These are phyloP conservation scores for Serendipita vermifera DNA, from an alignment of 768 basidiomycete species.

Conservation along the genomic window DNA sequence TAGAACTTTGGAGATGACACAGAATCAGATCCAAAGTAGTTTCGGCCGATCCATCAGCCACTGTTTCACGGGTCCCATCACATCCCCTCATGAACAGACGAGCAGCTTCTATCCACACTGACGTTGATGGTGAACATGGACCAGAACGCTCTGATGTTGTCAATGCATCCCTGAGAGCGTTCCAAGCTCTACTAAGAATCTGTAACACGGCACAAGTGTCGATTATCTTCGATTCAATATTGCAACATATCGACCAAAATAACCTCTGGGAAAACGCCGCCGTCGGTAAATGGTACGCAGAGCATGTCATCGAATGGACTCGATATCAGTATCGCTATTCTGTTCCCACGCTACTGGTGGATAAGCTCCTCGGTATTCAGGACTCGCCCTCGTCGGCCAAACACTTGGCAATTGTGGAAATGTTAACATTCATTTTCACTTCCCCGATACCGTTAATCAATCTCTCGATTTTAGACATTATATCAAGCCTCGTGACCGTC, in stretches of 20 bases:
- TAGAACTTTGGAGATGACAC: slow-evolving; percentile 11
- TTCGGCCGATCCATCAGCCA: slow-evolving; percentile 44
- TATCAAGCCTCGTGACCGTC: slow-evolving; percentile 61
- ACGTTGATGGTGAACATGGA: slow-evolving; percentile 77
- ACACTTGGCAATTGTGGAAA: slow-evolving; percentile 51
- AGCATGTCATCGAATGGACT: slow-evolving; percentile 70
- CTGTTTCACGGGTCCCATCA: slow-evolving; percentile 71
- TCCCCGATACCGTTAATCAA: slow-evolving; percentile 78
- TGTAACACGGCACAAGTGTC: slow-evolving; percentile 65
- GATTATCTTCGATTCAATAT: slow-evolving; percentile 54
- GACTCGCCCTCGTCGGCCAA: slow-evolving; percentile 37
- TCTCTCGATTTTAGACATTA: slow-evolving; percentile 77
- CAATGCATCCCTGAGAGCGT: slow-evolving; percentile 53
- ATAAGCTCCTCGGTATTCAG: slow-evolving; percentile 52
- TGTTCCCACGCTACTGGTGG: slow-evolving; percentile 73
- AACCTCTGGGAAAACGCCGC: slow-evolving; percentile 54
- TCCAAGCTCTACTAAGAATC: slow-evolving; percentile 60
- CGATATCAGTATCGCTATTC: slow-evolving; percentile 90
- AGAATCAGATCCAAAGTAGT: slow-evolving; percentile 40
- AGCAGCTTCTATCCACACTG: slow-evolving; percentile 79
- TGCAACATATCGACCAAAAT: slow-evolving; percentile 50
- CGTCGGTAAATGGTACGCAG: slow-evolving; percentile 73
- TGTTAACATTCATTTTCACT: slow-evolving; percentile 74
- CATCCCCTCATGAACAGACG: slow-evolving; percentile 67
- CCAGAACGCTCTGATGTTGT: slow-evolving; percentile 62